A percentile compares a stretch with the other conserved stretches of the same genome.
Evolutionary conservation across 371 early-diverging fungal genomes (phyloP).

Genomic region (Mortierella sp.): DNA sequence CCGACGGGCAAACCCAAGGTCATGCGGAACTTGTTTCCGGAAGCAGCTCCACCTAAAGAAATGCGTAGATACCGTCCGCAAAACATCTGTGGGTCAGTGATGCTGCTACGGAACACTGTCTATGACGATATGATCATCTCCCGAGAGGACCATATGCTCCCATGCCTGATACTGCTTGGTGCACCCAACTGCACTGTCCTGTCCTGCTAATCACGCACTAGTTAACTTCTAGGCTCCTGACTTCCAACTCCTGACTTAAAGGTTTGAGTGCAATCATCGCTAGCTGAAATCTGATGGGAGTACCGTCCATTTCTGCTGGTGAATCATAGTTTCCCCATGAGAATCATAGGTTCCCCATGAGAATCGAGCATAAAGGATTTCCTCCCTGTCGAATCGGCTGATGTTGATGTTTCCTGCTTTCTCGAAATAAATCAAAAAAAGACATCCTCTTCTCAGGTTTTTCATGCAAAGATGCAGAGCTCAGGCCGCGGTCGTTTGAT

Average conservation of each 20-base stretch:
- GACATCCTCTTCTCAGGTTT: background rate
- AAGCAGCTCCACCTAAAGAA: constrained; percentile 70
- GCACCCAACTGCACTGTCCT: background rate
- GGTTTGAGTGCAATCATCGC: background rate
- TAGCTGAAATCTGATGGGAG: background rate
- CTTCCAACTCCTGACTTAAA: background rate
- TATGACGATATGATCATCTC: background rate
- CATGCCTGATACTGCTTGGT: background rate
- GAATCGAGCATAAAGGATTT: background rate
- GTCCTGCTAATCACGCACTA: background rate
- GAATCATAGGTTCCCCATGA: background rate
- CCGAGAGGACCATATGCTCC: background rate
- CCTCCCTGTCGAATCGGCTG: background rate
- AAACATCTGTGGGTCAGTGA: background rate
- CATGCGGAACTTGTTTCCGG: constrained; percentile 99
- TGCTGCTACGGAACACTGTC: background rate
- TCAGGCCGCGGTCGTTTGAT: too few species aligned
- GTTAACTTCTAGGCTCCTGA: background rate
- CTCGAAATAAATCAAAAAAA: background rate
- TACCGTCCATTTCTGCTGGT: background rate
- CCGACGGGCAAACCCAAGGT: constrained; percentile 99
- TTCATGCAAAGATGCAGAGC: background rate
- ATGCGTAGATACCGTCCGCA: background rate
- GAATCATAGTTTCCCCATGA: constrained; percentile 9
- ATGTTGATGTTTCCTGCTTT: background rate